phyloP scores from a whole-genome alignment of 208 protist genomes.

The Entamoeba invadens region DNA sequence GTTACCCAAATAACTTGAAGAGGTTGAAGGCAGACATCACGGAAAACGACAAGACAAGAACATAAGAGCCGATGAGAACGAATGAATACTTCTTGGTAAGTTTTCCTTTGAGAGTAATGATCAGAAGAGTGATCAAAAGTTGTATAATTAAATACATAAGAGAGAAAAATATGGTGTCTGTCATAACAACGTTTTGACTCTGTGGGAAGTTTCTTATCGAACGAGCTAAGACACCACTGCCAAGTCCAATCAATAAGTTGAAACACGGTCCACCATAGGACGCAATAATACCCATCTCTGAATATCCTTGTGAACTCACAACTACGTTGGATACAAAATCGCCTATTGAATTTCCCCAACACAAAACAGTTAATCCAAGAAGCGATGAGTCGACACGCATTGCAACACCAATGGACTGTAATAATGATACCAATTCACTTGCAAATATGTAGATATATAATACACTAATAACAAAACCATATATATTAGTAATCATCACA shows the following conservation, averaged over 20 bases:
- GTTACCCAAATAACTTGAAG: background rate
- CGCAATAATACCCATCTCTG: constrained; percentile 11
- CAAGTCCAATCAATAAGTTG: constrained; percentile 18
- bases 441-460: constrained; percentile 19
- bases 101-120: background rate
- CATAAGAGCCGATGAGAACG: background rate
- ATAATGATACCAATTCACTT: constrained; percentile 14
- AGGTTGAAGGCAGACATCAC: background rate
- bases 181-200: background rate
- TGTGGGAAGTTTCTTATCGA: background rate
- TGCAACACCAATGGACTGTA: constrained; percentile 20
- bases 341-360: constrained; percentile 27
- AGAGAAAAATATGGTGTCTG: background rate
- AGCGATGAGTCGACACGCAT: constrained; percentile 8
- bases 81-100: background rate
- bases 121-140: background rate
- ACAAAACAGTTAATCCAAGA: constrained; percentile 27
- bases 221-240: background rate
- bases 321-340: constrained; percentile 24
- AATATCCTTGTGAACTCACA: background rate
- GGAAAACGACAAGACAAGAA: background rate
- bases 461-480: constrained; percentile 1
- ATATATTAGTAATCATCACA: background rate
- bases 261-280: constrained; percentile 15
- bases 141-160: background rate